Evolutionary conservation across 768 basidiomycete species (phyloP).

Genomic region (Megacollybia marginata): DNA sequence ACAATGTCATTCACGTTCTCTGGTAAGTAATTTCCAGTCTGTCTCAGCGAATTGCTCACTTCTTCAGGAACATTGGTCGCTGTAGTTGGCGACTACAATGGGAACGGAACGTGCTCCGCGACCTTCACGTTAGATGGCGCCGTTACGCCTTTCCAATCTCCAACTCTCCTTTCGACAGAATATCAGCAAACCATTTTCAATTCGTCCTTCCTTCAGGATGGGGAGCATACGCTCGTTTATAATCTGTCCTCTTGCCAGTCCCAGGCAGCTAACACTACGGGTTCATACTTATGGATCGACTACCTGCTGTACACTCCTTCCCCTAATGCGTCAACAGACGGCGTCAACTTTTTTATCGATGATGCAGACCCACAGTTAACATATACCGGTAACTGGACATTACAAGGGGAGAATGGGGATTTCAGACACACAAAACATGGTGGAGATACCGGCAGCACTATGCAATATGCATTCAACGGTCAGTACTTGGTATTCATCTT

Average conservation of each 20-base stretch:
- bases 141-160: slow-evolving; percentile 9
- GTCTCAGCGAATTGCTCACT: neutral
- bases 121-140: slow-evolving; percentile 12
- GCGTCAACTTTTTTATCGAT: slow-evolving; percentile 13
- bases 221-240: slow-evolving; percentile 14
- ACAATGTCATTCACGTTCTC: slow-evolving; percentile 14
- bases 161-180: slow-evolving; percentile 1
- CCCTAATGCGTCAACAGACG: slow-evolving; percentile 7
- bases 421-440: slow-evolving; percentile 12
- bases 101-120: slow-evolving; percentile 10
- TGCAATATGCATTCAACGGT: slow-evolving; percentile 13
- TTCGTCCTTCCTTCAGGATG: slow-evolving; percentile 10
- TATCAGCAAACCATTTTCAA: slow-evolving; percentile 14
- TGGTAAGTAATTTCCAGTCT: slow-evolving; percentile 7
- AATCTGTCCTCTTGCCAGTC: slow-evolving; percentile 10
- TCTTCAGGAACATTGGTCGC: slow-evolving; percentile 11
- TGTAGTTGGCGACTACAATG: slow-evolving; percentile 10
- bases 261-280: neutral
- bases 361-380: slow-evolving; percentile 9
- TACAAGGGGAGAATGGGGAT: slow-evolving; percentile 5
- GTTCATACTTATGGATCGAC: slow-evolving; percentile 13
- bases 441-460: slow-evolving; percentile 7
- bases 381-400: slow-evolving; percentile 13
- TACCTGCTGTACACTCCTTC: slow-evolving; percentile 17
- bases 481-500: neutral